A percentile compares a stretch with the other conserved stretches of the same genome.
Conservation (phyloP, 768 basidiomycete genomes). For the Lyophyllum decastes region DNA sequence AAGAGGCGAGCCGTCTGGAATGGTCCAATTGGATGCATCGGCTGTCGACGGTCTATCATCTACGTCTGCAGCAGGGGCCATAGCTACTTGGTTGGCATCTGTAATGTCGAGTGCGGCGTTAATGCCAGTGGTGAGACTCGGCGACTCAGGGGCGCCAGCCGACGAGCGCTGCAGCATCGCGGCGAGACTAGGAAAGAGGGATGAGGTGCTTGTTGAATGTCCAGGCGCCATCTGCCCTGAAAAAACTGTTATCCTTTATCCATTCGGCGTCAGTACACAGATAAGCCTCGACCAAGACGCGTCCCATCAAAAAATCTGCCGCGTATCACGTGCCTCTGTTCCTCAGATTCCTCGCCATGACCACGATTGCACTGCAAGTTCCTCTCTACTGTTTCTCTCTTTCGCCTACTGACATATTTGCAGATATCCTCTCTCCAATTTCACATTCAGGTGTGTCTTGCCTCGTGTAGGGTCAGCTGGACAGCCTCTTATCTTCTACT, state of each 20-base stretch:
- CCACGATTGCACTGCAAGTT: slow-evolving; percentile 53
- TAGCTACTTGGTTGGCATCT: not conserved
- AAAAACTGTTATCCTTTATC: not conserved
- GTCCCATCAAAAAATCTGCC: not conserved
- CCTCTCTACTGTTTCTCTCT: not conserved
- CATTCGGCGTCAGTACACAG: not conserved
- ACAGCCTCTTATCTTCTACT: slow-evolving; percentile 9
- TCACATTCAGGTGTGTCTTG: slow-evolving; percentile 75
- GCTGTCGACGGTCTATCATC: not conserved
- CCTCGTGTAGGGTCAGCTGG: slow-evolving; percentile 9
- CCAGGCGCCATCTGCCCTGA: not conserved
- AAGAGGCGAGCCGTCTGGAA: slow-evolving; percentile 22
- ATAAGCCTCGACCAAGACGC: not conserved
- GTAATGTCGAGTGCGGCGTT: not conserved
- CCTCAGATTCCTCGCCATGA: slow-evolving; percentile 33
- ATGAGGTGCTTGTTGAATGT: not conserved
- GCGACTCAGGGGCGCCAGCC: slow-evolving; percentile 2
- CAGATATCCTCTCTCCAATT: slow-evolving; percentile 87
- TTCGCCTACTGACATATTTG: slow-evolving; percentile 4
- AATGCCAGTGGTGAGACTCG: not conserved
- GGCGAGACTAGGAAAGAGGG: not conserved
- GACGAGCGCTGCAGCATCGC: slow-evolving; percentile 3
- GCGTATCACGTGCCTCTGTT: slow-evolving; percentile 13
- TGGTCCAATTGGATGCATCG: not conserved
- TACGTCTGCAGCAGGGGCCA: not conserved